Evolutionary conservation across 495 filamentous ascomycete species (phyloP).

Genomic region (Lepidopterella palustris): DNA sequence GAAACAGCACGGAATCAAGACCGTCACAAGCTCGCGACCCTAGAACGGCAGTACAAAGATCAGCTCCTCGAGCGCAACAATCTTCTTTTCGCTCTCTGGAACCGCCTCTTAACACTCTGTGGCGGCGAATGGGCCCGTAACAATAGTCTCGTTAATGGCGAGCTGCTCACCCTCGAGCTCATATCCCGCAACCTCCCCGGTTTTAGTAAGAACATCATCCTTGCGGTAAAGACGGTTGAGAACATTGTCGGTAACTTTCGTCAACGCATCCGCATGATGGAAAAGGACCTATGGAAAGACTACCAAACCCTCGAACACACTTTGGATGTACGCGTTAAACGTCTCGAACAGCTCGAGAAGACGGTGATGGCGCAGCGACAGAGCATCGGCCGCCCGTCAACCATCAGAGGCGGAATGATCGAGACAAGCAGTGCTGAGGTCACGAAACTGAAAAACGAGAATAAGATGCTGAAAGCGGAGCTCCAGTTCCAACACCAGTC

Average conservation of each 20-base stretch:
- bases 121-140: slow-evolving; percentile 87
- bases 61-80: slow-evolving; percentile 85
- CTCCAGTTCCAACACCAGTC: slow-evolving; percentile 58
- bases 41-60: slow-evolving; percentile 75
- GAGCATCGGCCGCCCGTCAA: slow-evolving; percentile 23
- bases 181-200: slow-evolving; percentile 67
- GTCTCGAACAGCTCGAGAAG: slow-evolving; percentile 79
- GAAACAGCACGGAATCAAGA: slow-evolving; percentile 68
- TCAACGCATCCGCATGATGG: slow-evolving; percentile 69
- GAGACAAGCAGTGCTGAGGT: slow-evolving; percentile 50
- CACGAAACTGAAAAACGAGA: slow-evolving; percentile 66
- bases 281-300: slow-evolving; percentile 81
- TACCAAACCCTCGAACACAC: slow-evolving; percentile 80
- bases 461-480: slow-evolving; percentile 77
- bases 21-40: slow-evolving; percentile 60
- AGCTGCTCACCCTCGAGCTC: slow-evolving; percentile 73
- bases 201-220: slow-evolving; percentile 81
- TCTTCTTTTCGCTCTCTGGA: slow-evolving; percentile 80
- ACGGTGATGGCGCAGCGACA: slow-evolving; percentile 43
- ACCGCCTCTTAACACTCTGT: slow-evolving; percentile 75
- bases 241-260: slow-evolving; percentile 74
- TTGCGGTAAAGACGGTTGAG: slow-evolving; percentile 84
- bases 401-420: slow-evolving; percentile 26
- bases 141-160: slow-evolving; percentile 82
- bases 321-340: slow-evolving; percentile 70